Percentiles rank a stretch among this genome's conserved stretches.
Evolutionary conservation across 371 early-diverging fungal species (phyloP).

Genomic region (Homolaphlyctis polyrhiza): DNA sequence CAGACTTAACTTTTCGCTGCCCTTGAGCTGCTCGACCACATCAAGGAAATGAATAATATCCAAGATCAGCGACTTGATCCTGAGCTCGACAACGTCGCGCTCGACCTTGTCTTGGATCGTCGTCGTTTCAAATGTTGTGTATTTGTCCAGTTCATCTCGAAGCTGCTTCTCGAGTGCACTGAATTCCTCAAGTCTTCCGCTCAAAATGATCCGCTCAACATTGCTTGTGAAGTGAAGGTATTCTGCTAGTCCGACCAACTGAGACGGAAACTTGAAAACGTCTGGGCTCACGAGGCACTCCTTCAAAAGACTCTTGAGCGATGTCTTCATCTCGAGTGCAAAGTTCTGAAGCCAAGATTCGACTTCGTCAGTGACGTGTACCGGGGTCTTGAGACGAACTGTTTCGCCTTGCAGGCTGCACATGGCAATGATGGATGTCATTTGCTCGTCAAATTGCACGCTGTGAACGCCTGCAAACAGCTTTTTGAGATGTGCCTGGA

Average conservation of each 20-base stretch:
- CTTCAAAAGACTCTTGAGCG: conserved; percentile 23
- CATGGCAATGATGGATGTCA: conserved; percentile 35
- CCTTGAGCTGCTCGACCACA: conserved; percentile 36
- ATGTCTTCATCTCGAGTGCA: conserved; percentile 36
- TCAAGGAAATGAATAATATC: conserved; percentile 48
- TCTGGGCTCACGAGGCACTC: conserved; percentile 29
- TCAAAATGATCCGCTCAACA: conserved; percentile 29
- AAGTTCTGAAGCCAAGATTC: conserved; percentile 47
- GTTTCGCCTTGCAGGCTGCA: conserved; percentile 43
- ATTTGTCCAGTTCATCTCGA: conserved; percentile 35
- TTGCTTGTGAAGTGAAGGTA: conserved; percentile 41
- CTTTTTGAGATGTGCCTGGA: conserved; percentile 49
- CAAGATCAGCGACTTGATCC: conserved; percentile 40
- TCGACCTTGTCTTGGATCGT: conserved; percentile 28
- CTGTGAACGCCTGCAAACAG: conserved; percentile 47
- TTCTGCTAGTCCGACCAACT: conserved; percentile 37
- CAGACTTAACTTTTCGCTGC: conserved; percentile 12
- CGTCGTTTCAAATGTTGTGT: conserved; percentile 33
- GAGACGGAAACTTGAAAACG: conserved; percentile 40
- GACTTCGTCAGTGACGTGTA: conserved; percentile 38
- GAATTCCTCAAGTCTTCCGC: conserved; percentile 13
- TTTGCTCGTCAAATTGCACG: conserved; percentile 34
- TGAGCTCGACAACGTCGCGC: conserved; percentile 30
- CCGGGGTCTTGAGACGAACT: conserved; percentile 32
- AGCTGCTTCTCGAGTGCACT: conserved; percentile 18